Base-by-base conservation (phyloP, 257 asterid genomes). In the Przewalskia tangutica region DNA sequence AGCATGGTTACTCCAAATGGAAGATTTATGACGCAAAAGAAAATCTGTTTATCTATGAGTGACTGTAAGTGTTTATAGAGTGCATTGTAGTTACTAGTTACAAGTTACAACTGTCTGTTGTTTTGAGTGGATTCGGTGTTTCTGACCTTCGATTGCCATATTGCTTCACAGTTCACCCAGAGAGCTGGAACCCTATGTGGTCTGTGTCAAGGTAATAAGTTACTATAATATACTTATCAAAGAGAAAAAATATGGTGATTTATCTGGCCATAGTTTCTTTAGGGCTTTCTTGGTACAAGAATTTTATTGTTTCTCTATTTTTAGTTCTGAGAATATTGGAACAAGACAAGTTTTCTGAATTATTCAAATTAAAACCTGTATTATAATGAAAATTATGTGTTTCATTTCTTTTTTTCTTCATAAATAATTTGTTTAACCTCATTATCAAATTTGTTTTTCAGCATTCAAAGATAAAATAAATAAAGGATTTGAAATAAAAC, bases 21-120 rank as follows among this genome's bases (percentile, higher is more conserved):
- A 81, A 97, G 98, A 75, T 96, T 96, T 86, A 85, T 92, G 93
- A 93, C 97, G 13, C 97, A 93, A 81, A 93, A 88, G 92, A 96
- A 93, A 88, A 86, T 96, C 80, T 96, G 99, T 86, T 92, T 96
- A 46, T 96, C 99, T 70, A 96, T 96, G 98, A 96, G 98, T 82
- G 89, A 88, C 44, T 86, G 91, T 88, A 85, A 81, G 89, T 85
- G 54, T 16, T 42, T 6, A 32, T 58, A 17, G 53, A 58, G 65
- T 71, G 14, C 59, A 71, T 71, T 71, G 3, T 71, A 44, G 59
- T 71, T n/a, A n/a, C n/a, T n/a, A n/a, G n/a, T n/a, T n/a, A n/a
- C n/a, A n/a, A n/a, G n/a, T n/a, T 46, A 44, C 58, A 20, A 20
- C 46, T 46, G 40, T 20, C 7, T 71, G 78, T 20, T 20, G 18